Conservation (phyloP, 441 rosid species). For the Isatis lusitanica region DNA sequence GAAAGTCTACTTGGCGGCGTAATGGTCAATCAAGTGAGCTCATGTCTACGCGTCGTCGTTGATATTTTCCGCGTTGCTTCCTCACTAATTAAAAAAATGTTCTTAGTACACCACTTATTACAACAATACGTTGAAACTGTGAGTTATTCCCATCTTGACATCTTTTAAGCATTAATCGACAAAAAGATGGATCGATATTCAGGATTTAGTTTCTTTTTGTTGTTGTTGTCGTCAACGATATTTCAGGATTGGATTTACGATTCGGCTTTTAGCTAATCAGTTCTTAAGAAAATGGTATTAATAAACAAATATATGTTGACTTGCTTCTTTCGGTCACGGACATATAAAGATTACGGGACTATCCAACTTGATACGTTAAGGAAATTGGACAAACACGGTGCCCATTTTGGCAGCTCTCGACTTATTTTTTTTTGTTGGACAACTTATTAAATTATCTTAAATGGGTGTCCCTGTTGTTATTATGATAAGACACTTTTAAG, state of each 20-base stretch:
- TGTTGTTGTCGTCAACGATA: background rate
- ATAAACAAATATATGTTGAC: background rate
- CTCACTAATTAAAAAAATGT: background rate
- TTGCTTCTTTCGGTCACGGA: background rate
- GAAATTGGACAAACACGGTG: conserved; percentile 8
- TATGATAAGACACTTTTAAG: background rate
- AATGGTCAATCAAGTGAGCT: conserved; percentile 24
- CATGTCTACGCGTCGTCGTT: conserved; percentile 24
- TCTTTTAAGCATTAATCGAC: background rate
- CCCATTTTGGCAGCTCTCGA: conserved; percentile 15
- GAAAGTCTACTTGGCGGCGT: conserved; percentile 24
- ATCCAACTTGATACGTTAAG: conserved; percentile 8
- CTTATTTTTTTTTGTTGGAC: too few relatives aligned
- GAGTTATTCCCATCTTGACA: background rate
- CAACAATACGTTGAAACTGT: background rate
- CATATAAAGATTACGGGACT: background rate
- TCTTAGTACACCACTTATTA: background rate
- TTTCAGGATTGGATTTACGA: background rate
- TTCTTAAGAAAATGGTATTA: background rate
- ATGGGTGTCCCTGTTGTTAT: background rate
- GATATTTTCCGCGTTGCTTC: background rate
- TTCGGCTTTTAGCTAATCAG: background rate
- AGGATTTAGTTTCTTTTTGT: background rate
- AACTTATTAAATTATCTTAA: background rate
- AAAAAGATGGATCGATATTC: background rate